Evolutionary conservation across 306 rosid species (phyloP).

Genomic region (Dryas drummondii): DNA sequence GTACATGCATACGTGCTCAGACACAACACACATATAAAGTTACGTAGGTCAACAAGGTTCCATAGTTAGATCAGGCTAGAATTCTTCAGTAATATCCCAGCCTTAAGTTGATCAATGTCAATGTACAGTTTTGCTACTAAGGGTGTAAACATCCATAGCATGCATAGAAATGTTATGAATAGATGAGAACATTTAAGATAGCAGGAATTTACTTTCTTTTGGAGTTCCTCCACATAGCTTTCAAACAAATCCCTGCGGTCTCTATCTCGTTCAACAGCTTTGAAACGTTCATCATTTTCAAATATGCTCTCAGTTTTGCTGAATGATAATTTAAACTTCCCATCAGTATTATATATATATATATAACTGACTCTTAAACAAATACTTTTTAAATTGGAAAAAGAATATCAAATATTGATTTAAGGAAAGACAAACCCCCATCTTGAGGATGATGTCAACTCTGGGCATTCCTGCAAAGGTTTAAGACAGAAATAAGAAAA

Average conservation of each 20-base stretch:
- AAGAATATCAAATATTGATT: constrained; percentile 5
- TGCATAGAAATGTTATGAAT: constrained; percentile 14
- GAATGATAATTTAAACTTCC: constrained; percentile 29
- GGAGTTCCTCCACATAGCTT: constrained; percentile 66
- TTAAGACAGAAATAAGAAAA: constrained; percentile 22
- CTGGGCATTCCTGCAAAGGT: constrained; percentile 71
- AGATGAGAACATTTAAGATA: constrained; percentile 19
- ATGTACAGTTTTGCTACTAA: not conserved
- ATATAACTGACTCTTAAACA: not conserved
- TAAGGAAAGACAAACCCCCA: constrained; percentile 61
- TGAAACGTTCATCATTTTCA: constrained; percentile 85
- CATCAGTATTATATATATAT: not conserved
- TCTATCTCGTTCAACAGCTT: constrained; percentile 84
- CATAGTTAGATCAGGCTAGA: not conserved
- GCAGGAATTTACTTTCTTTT: constrained; percentile 53
- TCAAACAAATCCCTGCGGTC: constrained; percentile 85
- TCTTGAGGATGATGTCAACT: constrained; percentile 73
- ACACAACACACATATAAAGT: not conserved
- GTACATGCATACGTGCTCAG: not conserved
- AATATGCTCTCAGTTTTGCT: constrained; percentile 74
- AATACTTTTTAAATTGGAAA: not conserved
- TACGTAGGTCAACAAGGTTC: not conserved
- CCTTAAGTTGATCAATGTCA: not conserved
- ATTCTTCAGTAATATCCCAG: not conserved
- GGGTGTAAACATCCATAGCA: not conserved